Evolutionary conservation across 2,329 filamentous ascomycete genomes (phyloP), one percentile per base, ranked within the genome.

Genomic region (Fonsecaea multimorphosa): DNA sequence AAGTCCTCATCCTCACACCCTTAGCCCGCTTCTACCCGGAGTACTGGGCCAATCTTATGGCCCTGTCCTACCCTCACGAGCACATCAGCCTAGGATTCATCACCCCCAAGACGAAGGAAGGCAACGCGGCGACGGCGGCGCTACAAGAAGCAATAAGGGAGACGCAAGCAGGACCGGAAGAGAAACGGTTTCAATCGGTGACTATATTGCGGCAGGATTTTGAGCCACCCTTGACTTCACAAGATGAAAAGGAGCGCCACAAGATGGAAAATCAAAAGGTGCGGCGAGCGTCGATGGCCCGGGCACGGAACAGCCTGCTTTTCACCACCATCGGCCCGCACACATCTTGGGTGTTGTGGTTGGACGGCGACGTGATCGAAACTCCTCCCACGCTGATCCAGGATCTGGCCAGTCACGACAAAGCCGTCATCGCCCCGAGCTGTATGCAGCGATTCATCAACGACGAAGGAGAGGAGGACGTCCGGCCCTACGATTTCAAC

Each of bases 21-120:
- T 89, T 99, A 80, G 91, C 92, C 34, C 88, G 91, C 68, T 99
- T 98, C 84, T 98, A 97, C 79, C 89, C 91, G 73, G 89, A 86
- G 72, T 99, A 98, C 82, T 99, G 95, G 94, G 90, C 96, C 77
- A 99, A 98, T 74, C 84, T 99, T 31, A 78, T 93, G 71, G 87
- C 87, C 76, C 85, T 99, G 63, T 85, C 81, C 74, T 99, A 98
- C 77, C 95, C 95, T 2, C 95, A 97, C 80, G 91, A 97, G 66
- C 87, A 98, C 69, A 96, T 99, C 75, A 96, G 92, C 0, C 84
- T 99, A 31, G 95, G 92, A 44, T 99, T 98, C 81, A 98, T 99
- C 75, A 89, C 97, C 31, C 95, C 95, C 59, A 96, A 96, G 81
- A 96, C 89, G 55, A 91, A 90, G 75, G 93, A 97, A 72, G 95